These are phyloP conservation scores for Amaranthus hypochondriacus DNA, from an alignment of 148 eudicot genomes.

Conservation along the genomic window DNA sequence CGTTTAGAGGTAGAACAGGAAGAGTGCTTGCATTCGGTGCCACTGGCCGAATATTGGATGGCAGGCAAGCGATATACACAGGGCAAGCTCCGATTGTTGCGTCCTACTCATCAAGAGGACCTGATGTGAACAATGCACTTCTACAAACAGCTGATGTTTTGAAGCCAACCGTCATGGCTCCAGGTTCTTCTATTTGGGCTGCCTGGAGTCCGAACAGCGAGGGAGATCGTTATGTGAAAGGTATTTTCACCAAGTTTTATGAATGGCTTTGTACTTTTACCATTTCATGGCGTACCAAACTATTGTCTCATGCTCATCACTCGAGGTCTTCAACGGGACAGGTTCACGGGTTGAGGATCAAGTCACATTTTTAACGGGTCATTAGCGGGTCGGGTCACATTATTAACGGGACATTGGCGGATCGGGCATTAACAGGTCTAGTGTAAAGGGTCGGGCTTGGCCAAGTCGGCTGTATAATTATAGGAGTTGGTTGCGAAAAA, in stretches of 20 bases:
- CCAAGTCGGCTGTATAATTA: too few species aligned
- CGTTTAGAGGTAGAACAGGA: constrained; percentile 48
- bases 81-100: constrained; percentile 60
- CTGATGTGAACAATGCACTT: constrained; percentile 58
- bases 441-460: too few species aligned
- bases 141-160: constrained; percentile 66
- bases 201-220: constrained; percentile 67
- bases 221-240: constrained; percentile 46
- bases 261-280: too few species aligned
- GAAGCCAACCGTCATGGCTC: constrained; percentile 64
- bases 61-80: constrained; percentile 51
- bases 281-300: too few species aligned
- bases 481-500: too few species aligned
- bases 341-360: too few species aligned
- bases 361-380: too few species aligned
- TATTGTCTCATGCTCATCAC: too few species aligned
- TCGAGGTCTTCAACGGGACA: too few species aligned
- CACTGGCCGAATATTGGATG: constrained; percentile 51
- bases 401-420: too few species aligned
- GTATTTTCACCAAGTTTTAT: constrained; percentile 19
- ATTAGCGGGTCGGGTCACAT: too few species aligned
- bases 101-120: constrained; percentile 65
- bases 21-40: constrained; percentile 47
- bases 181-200: constrained; percentile 73
- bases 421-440: too few species aligned